A percentile compares a stretch with the other conserved stretches of the same genome.
These are phyloP conservation scores for Aspergillus hiratsukae DNA, from an alignment of 2,329 filamentous ascomycete species.

Conservation along the genomic window DNA sequence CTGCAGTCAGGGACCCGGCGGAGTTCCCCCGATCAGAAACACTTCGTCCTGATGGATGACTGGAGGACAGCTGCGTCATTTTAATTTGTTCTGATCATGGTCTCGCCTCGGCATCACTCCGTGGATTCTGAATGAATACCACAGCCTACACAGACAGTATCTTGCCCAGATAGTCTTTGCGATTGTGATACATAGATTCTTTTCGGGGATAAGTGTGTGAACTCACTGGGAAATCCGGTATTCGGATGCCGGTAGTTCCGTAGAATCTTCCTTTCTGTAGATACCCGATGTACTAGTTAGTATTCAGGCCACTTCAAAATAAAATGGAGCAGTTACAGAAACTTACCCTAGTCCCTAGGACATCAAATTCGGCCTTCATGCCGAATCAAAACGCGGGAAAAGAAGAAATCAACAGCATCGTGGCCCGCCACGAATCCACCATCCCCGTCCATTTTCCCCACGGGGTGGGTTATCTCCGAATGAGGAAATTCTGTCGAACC, in stretches of 20 bases:
- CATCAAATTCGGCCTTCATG: background rate
- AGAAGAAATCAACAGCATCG: background rate
- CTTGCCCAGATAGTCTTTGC: background rate
- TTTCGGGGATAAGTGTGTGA: too few relatives aligned
- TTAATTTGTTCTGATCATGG: too few relatives aligned
- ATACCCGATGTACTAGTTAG: too few relatives aligned
- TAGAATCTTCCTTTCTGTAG: too few relatives aligned
- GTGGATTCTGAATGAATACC: too few relatives aligned
- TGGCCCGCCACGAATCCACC: background rate
- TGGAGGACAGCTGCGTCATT: too few relatives aligned
- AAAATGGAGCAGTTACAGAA: background rate
- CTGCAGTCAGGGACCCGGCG: too few relatives aligned
- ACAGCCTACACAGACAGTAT: too few relatives aligned
- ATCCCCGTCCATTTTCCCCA: background rate
- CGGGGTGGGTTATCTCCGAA: background rate
- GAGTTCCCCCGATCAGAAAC: background rate
- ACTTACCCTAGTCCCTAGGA: too few relatives aligned
- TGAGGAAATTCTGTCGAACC: background rate
- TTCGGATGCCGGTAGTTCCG: background rate
- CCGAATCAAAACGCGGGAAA: background rate
- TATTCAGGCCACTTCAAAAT: background rate
- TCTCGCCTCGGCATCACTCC: background rate
- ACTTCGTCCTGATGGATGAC: too few relatives aligned
- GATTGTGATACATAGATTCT: background rate
- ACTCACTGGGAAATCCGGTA: background rate